Evolutionary conservation across 306 rosid genomes (phyloP).

Genomic region (Casuarina equisetifolia): DNA sequence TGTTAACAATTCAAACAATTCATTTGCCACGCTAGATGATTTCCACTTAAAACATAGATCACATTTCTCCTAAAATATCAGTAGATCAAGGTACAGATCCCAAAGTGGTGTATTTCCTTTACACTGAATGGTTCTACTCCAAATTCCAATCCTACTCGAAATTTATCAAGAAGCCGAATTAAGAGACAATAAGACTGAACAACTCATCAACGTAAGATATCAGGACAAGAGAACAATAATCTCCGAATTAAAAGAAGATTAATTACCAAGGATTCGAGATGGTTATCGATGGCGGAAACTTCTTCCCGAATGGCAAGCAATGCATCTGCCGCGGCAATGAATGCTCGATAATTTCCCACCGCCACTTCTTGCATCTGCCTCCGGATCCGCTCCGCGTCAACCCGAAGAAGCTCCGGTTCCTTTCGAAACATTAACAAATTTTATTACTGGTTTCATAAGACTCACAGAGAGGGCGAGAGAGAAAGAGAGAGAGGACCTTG

Average conservation of each 20-base stretch:
- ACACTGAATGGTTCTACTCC: neutral
- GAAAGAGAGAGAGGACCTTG: slow-evolving; percentile 48
- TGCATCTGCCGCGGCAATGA: slow-evolving; percentile 88
- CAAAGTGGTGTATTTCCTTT: neutral
- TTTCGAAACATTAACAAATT: slow-evolving; percentile 16
- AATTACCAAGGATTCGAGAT: slow-evolving; percentile 58
- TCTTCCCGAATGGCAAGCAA: slow-evolving; percentile 83
- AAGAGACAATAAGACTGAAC: neutral
- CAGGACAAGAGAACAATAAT: neutral
- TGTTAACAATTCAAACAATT: neutral
- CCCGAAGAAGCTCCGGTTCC: slow-evolving; percentile 99
- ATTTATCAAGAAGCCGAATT: neutral
- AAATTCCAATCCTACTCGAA: neutral
- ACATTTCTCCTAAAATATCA: neutral
- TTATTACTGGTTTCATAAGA: neutral
- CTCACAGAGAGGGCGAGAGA: neutral
- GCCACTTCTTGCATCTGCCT: slow-evolving; percentile 99
- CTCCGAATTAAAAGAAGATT: neutral
- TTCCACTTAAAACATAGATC: neutral
- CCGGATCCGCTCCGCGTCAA: slow-evolving; percentile 96
- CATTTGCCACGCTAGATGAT: neutral
- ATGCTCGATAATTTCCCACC: slow-evolving; percentile 79
- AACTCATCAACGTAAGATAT: neutral
- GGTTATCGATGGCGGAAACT: slow-evolving; percentile 63
- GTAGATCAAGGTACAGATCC: neutral